Evolutionary conservation across 768 basidiomycete genomes (phyloP).

Genomic region (Termitomyces sp.): DNA sequence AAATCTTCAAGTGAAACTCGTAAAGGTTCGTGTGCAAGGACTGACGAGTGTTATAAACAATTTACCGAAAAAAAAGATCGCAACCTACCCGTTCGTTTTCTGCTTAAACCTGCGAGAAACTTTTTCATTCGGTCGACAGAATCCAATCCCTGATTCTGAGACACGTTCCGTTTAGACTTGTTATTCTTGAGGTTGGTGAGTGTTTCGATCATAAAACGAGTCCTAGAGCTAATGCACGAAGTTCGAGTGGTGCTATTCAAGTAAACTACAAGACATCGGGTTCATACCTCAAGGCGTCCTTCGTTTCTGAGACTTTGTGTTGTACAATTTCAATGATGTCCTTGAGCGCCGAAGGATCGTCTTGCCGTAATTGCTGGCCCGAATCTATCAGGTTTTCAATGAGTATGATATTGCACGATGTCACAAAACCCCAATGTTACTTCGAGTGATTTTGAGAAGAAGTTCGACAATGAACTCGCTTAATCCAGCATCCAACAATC

Average conservation of each 20-base stretch:
- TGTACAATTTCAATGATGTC: slow-evolving; percentile 87
- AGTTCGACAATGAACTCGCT: slow-evolving; percentile 83
- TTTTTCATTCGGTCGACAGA: slow-evolving; percentile 86
- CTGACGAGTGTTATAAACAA: slow-evolving; percentile 29
- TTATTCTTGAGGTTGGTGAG: slow-evolving; percentile 91
- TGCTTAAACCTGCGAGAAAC: slow-evolving; percentile 69
- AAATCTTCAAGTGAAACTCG: slow-evolving; percentile 85
- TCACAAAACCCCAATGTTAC: slow-evolving; percentile 28
- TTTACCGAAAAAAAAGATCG: not conserved
- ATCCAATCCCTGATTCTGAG: slow-evolving; percentile 67
- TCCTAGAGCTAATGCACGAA: slow-evolving; percentile 61
- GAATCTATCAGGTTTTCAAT: slow-evolving; percentile 50
- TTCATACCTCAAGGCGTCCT: slow-evolving; percentile 44
- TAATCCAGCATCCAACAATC: slow-evolving; percentile 58
- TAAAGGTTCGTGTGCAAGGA: slow-evolving; percentile 79
- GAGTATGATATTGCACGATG: not conserved
- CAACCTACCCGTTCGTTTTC: slow-evolving; percentile 65
- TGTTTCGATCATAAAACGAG: slow-evolving; percentile 94
- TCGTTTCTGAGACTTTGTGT: slow-evolving; percentile 51
- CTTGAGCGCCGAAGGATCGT: slow-evolving; percentile 89
- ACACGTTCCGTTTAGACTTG: slow-evolving; percentile 59
- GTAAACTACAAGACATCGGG: not conserved
- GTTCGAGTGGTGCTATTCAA: not conserved
- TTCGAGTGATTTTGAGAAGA: slow-evolving; percentile 77
- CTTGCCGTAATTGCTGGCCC: slow-evolving; percentile 86